phyloP scores from a whole-genome alignment of 2,329 filamentous ascomycete genomes.

The Fusarium protoensiforme region DNA sequence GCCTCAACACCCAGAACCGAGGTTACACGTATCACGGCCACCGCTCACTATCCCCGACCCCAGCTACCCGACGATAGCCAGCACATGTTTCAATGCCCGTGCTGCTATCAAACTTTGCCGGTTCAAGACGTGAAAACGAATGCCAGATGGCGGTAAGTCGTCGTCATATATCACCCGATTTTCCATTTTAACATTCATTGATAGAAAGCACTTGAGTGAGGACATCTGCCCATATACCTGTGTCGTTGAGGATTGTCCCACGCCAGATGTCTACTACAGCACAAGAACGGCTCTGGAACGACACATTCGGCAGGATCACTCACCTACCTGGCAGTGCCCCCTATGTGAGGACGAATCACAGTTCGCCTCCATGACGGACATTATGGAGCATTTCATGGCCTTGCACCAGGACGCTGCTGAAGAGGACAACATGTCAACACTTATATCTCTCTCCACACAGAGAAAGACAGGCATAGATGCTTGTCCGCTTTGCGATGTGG shows the following conservation, averaged over 20 bases:
- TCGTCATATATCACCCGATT: too few species aligned
- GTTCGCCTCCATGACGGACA: background rate
- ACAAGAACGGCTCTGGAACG: background rate
- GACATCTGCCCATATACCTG: background rate
- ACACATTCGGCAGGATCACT: background rate
- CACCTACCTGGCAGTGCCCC: background rate
- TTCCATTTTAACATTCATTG: background rate
- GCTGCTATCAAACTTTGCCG: background rate
- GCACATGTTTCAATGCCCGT: background rate
- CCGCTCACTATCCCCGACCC: background rate
- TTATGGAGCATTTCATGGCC: background rate
- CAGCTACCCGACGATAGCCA: background rate
- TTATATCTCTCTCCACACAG: background rate
- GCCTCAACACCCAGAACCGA: background rate
- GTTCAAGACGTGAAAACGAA: background rate
- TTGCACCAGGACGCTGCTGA: background rate
- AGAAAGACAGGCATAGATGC: background rate
- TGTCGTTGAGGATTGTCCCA: background rate
- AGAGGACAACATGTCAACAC: background rate
- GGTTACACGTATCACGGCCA: background rate
- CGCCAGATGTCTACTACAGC: background rate
- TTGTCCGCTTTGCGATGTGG: background rate
- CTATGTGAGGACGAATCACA: background rate
- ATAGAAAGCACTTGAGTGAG: background rate
- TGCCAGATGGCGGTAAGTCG: background rate